Evolutionary conservation across 2,329 filamentous ascomycete genomes (phyloP).

Genomic region (Cercospora sojina): DNA sequence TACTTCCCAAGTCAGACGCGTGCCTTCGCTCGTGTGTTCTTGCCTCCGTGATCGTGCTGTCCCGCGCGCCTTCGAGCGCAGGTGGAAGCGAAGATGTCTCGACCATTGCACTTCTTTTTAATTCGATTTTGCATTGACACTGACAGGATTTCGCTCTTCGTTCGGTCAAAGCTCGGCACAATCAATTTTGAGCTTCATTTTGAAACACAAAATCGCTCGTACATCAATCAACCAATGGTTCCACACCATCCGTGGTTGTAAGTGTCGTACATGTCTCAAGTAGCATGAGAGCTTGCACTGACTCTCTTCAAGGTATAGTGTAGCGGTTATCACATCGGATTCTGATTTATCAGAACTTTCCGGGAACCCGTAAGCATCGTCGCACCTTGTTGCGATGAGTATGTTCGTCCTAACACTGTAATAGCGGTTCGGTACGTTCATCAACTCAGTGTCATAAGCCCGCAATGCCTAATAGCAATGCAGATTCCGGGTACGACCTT

Average conservation of each 20-base stretch:
- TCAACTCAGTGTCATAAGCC: neutral
- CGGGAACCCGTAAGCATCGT: neutral
- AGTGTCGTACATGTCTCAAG: neutral
- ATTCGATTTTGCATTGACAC: too few relatives aligned
- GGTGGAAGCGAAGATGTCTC: too few relatives aligned
- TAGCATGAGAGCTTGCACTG: neutral
- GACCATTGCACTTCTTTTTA: too few relatives aligned
- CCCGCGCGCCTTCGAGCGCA: too few relatives aligned
- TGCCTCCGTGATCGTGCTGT: too few relatives aligned
- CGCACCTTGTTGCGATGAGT: neutral
- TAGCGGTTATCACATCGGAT: slow-evolving; percentile 6
- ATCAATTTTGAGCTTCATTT: neutral
- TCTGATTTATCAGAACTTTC: neutral
- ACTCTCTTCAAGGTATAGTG: neutral
- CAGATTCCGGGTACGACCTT: neutral
- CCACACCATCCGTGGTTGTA: neutral
- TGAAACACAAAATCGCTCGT: too few relatives aligned
- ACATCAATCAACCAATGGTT: neutral
- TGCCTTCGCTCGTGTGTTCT: too few relatives aligned
- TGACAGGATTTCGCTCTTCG: neutral
- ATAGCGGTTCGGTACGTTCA: neutral
- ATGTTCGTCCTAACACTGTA: neutral
- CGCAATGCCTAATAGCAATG: neutral
- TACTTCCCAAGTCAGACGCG: too few relatives aligned
- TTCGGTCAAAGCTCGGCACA: neutral